Conservation (phyloP, 345 rosid genomes). For the Hypericum perforatum region DNA sequence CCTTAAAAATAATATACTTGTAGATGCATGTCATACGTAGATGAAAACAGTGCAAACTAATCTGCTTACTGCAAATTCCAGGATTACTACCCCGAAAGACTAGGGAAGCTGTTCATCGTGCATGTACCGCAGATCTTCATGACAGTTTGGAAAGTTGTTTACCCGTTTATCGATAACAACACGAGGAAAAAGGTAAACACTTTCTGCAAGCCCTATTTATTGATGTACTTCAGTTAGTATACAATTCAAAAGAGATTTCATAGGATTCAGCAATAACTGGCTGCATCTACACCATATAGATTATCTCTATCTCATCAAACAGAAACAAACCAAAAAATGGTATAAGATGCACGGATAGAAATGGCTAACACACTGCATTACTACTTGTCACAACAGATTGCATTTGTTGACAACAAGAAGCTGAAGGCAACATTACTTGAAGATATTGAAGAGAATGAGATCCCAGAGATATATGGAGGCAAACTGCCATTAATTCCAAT, state of each 20-base stretch:
- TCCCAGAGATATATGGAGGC: constrained; percentile 40
- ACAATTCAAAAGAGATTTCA: no score
- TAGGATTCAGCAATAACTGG: no score
- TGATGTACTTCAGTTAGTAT: no score
- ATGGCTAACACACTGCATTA: no score
- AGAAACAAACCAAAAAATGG: no score
- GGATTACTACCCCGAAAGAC: constrained; percentile 3
- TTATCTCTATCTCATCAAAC: no score
- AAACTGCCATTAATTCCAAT: constrained; percentile 6
- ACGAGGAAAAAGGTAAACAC: neutral
- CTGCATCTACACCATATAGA: no score
- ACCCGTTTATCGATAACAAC: neutral
- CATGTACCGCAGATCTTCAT: neutral
- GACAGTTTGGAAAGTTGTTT: neutral
- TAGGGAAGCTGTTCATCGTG: neutral
- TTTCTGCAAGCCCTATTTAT: no score
- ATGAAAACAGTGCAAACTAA: no score
- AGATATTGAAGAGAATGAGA: constrained; percentile 41
- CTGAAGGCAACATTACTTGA: constrained; percentile 34
- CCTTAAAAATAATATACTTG: no score
- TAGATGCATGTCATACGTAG: no score
- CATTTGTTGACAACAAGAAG: constrained; percentile 31
- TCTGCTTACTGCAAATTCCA: neutral
- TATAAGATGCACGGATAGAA: no score
- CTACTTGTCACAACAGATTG: constrained; percentile 21